A percentile compares a stretch with the other conserved stretches of the same genome.
phyloP scores from a whole-genome alignment of 331 rosid species.

The Telfairia occidentalis region DNA sequence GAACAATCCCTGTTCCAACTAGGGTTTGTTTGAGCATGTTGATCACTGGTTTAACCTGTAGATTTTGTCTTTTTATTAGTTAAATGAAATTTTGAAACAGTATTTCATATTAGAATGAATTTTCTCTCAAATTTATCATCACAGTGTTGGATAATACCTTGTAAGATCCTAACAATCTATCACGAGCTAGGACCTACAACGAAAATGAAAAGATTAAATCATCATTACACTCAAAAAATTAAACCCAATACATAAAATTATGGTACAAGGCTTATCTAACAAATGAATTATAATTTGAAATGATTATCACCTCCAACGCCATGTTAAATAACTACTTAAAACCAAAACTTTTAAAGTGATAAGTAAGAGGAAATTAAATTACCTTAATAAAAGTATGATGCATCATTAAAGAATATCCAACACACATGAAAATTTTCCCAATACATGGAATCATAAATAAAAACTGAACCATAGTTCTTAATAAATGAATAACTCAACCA shows the following conservation, averaged over 20 bases:
- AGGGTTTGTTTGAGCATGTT: conserved; percentile 84
- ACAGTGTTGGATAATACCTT: conserved; percentile 42
- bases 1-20: conserved; percentile 83
- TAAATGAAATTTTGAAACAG: background rate
- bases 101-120: background rate
- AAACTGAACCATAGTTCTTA: background rate
- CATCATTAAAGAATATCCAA: background rate
- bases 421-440: too few species aligned
- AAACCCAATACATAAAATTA: background rate
- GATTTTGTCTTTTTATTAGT: background rate
- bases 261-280: background rate
- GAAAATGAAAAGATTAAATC: background rate
- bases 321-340: too few species aligned
- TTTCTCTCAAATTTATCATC: background rate
- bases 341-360: background rate
- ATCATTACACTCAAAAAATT: background rate
- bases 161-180: conserved; percentile 92
- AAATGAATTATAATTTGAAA: background rate
- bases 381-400: background rate
- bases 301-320: background rate
- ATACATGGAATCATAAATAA: background rate
- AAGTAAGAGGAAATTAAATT: background rate
- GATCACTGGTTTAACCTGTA: conserved; percentile 88
- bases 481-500: background rate
- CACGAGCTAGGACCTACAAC: conserved; percentile 83